Conservation (phyloP, 768 basidiomycete genomes). For the Rhodotorula babjevae region DNA sequence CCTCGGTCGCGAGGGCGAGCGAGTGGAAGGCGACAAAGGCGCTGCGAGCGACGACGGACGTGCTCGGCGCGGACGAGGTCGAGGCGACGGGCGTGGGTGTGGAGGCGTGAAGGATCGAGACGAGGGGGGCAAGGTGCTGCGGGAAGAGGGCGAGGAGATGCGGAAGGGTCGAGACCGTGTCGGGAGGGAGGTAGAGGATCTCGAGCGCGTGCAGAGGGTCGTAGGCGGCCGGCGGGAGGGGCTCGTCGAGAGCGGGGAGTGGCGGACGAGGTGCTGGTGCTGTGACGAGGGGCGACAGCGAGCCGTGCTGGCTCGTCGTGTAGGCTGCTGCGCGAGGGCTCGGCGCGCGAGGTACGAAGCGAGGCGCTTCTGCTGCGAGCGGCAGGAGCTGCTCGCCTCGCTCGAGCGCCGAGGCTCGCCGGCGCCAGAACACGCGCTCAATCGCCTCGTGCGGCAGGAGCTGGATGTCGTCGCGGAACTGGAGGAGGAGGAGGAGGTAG, state of each 20-base stretch:
- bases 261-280: background rate
- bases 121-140: background rate
- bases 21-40: background rate
- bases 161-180: background rate
- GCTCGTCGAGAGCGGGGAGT: background rate
- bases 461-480: background rate
- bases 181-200: background rate
- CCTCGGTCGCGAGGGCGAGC: background rate
- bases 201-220: background rate
- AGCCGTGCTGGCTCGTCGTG: too few species aligned
- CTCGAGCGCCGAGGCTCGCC: background rate
- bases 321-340: too few species aligned
- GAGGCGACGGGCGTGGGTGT: background rate
- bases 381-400: background rate
- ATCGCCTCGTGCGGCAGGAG: background rate
- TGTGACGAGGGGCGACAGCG: background rate
- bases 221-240: background rate
- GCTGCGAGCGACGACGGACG: background rate
- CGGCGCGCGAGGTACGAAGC: too few species aligned
- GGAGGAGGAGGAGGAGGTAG: conserved; percentile 1
- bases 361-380: too few species aligned
- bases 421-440: conserved; percentile 4
- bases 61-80: background rate
- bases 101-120: background rate
- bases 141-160: background rate